Conservation (phyloP, 208 protist genomes). For the Leishmania martiniquensis region DNA sequence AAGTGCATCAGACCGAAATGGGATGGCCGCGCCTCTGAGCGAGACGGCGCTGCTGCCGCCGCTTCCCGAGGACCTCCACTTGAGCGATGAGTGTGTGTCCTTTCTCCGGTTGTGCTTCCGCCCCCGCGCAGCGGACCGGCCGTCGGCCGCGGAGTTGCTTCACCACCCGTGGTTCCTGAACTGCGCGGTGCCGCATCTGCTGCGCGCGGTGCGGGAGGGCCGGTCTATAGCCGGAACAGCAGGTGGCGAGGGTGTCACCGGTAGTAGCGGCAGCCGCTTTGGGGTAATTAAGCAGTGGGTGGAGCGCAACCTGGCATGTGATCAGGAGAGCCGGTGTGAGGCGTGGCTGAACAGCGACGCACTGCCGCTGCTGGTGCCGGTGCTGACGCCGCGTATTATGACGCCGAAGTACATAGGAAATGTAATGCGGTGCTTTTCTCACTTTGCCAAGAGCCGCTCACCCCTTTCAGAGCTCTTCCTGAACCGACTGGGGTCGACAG, state of each 20-base stretch:
- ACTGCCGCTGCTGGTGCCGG: constrained; percentile 56
- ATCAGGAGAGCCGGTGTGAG: constrained; percentile 37
- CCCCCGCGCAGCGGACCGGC: constrained; percentile 45
- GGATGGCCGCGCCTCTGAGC: not conserved
- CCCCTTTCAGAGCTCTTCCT: constrained; percentile 50
- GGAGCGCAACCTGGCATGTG: constrained; percentile 52
- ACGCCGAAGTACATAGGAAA: constrained; percentile 66
- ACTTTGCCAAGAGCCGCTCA: constrained; percentile 39
- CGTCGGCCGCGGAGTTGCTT: constrained; percentile 46
- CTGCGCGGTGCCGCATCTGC: constrained; percentile 32
- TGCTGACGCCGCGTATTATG: constrained; percentile 50
- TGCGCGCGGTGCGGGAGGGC: constrained; percentile 21
- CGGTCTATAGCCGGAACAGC: not conserved
- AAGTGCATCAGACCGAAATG: not conserved
- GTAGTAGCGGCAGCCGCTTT: constrained; percentile 10
- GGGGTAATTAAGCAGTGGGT: constrained; percentile 62
- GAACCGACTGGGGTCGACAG: constrained; percentile 50
- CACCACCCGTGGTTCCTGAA: constrained; percentile 63
- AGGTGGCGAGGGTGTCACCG: not conserved
- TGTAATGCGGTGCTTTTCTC: constrained; percentile 65
- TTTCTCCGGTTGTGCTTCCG: constrained; percentile 70
- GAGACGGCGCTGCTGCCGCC: constrained; percentile 26
- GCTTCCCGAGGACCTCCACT: constrained; percentile 36
- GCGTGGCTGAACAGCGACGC: constrained; percentile 62
- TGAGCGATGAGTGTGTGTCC: constrained; percentile 37